phyloP scores from a whole-genome alignment of 805 yeast species.

The Ogataea glucozyma region DNA sequence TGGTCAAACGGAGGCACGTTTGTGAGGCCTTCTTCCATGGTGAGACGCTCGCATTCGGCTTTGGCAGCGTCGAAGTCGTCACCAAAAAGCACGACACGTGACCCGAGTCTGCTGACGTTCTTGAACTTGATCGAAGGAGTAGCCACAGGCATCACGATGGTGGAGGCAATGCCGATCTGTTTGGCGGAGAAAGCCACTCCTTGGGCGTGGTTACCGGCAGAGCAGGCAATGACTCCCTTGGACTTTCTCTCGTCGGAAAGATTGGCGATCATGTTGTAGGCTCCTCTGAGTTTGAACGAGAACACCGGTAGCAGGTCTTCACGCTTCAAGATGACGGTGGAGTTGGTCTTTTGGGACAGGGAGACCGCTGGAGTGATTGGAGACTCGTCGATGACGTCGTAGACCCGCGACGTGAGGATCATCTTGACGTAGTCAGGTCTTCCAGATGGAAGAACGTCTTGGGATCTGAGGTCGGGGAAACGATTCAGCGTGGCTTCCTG shows the following conservation, averaged over 20 bases:
- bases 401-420: conserved; percentile 88
- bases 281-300: conserved; percentile 95
- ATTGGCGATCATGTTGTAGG: conserved; percentile 95
- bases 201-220: conserved; percentile 99
- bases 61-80: conserved; percentile 96
- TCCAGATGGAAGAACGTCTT: conserved; percentile 60
- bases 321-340: conserved; percentile 78
- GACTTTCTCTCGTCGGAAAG: conserved; percentile 63
- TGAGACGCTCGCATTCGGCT: conserved; percentile 76
- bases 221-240: conserved; percentile 93
- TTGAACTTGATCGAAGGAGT: conserved; percentile 94
- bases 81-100: conserved; percentile 90
- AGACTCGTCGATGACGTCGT: conserved; percentile 90
- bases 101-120: conserved; percentile 89
- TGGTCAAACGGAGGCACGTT: conserved; percentile 98
- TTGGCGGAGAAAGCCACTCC: conserved; percentile 95
- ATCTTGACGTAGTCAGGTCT: conserved; percentile 92
- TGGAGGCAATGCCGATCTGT: conserved; percentile 83
- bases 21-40: conserved; percentile 69
- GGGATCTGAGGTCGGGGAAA: conserved; percentile 47
- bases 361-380: conserved; percentile 78
- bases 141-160: conserved; percentile 97
- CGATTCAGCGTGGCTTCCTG: conserved; percentile 23
- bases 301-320: conserved; percentile 95
- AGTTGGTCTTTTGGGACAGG: conserved; percentile 70